These are phyloP conservation scores for Colletotrichum sp. DNA, from an alignment of 2,329 filamentous ascomycete species.

Conservation along the genomic window DNA sequence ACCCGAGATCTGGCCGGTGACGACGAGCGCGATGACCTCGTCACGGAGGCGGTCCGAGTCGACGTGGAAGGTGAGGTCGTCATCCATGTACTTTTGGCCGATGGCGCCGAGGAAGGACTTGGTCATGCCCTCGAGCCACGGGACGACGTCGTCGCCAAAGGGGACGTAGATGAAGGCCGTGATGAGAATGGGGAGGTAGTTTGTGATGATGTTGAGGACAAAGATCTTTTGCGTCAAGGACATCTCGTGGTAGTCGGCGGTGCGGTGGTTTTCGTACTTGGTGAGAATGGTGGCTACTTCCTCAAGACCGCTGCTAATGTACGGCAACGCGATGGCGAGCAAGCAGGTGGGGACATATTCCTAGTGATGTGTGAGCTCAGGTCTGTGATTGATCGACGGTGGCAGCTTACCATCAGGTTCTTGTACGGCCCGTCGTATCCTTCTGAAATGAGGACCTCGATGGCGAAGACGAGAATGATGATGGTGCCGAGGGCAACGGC, in stretches of 20 bases:
- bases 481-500: conserved; percentile 65
- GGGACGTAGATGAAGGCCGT: conserved; percentile 84
- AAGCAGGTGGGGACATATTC: conserved; percentile 76
- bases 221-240: conserved; percentile 78
- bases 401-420: conserved; percentile 60
- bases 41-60: conserved; percentile 71
- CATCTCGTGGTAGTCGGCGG: conserved; percentile 70
- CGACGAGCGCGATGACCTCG: conserved; percentile 77
- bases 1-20: conserved; percentile 74
- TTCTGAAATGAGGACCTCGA: conserved; percentile 78
- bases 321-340: conserved; percentile 70
- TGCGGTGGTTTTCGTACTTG: conserved; percentile 78
- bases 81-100: conserved; percentile 50
- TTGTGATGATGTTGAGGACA: conserved; percentile 80
- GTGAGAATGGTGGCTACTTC: conserved; percentile 67
- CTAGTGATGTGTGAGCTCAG: conserved; percentile 37
- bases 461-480: conserved; percentile 73
- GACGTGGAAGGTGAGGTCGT: conserved; percentile 63
- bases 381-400: background rate
- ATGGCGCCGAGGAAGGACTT: conserved; percentile 50
- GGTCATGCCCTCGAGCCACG: conserved; percentile 67
- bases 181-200: conserved; percentile 77
- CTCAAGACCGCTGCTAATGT: conserved; percentile 68
- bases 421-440: conserved; percentile 75
- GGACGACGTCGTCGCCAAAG: conserved; percentile 71